A percentile compares a stretch with the other conserved stretches of the same genome.
Evolutionary conservation across 2,329 filamentous ascomycete genomes (phyloP).

Genomic region (Sporothrix luriei): DNA sequence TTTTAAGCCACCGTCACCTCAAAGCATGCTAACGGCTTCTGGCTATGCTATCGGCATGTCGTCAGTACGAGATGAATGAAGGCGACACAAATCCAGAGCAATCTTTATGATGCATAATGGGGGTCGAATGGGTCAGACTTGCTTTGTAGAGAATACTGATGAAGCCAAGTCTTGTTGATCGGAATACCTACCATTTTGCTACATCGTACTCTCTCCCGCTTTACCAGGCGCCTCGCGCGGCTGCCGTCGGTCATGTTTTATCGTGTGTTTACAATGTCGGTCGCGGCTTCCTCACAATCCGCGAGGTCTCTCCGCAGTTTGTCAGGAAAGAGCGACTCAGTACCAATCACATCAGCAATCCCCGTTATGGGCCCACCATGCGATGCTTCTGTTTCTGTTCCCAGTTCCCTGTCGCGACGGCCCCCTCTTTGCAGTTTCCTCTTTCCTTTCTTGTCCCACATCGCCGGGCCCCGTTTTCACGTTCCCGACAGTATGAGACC

Average conservation of each 20-base stretch:
- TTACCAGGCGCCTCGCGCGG: not conserved
- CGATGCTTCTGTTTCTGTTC: not conserved
- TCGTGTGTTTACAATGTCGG: not conserved
- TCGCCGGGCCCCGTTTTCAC: conserved; percentile 14
- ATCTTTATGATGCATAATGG: too few relatives aligned
- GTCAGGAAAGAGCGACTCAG: conserved; percentile 10
- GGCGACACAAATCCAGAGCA: too few relatives aligned
- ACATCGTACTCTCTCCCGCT: too few relatives aligned
- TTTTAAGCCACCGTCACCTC: not conserved
- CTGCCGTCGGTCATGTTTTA: not conserved
- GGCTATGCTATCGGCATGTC: not conserved
- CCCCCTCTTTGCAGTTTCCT: not conserved
- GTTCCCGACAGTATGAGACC: conserved; percentile 5
- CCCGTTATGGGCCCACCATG: not conserved
- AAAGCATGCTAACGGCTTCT: not conserved
- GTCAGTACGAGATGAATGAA: too few relatives aligned
- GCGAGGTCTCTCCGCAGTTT: not conserved
- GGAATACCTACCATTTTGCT: too few relatives aligned
- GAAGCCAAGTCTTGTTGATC: too few relatives aligned
- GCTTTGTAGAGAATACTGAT: too few relatives aligned
- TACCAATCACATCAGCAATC: not conserved
- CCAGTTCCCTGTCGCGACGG: not conserved
- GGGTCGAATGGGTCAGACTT: too few relatives aligned
- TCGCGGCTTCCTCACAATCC: conserved; percentile 8
- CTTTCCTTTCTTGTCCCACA: conserved; percentile 23